Evolutionary conservation across 176 grass and related monocot genomes (phyloP).

Genomic region (Carex pumila): DNA sequence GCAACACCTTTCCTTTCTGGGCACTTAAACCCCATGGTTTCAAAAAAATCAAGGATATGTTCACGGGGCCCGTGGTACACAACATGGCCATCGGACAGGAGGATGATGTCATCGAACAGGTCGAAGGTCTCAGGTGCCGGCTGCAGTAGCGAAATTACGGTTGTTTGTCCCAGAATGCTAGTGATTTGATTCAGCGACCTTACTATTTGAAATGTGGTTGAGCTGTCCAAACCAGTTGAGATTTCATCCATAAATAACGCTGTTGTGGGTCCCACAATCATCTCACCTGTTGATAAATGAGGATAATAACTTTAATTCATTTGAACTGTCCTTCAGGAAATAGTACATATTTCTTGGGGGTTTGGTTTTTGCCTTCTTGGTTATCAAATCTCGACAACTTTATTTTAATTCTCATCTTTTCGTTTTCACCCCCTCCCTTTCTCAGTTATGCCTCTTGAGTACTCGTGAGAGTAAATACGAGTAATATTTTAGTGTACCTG

Average conservation of each 20-base stretch:
- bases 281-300: conserved; percentile 42
- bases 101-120: conserved; percentile 55
- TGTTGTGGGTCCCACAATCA: conserved; percentile 48
- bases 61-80: conserved; percentile 61
- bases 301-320: too few relatives aligned
- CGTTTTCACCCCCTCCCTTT: too few relatives aligned
- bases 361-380: too few relatives aligned
- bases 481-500: too few relatives aligned
- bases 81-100: conserved; percentile 51
- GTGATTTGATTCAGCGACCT: conserved; percentile 47
- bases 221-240: conserved; percentile 62
- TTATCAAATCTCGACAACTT: too few relatives aligned
- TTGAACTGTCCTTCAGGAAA: too few relatives aligned
- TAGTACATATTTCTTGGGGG: too few relatives aligned
- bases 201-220: conserved; percentile 59
- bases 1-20: conserved; percentile 50
- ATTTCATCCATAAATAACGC: conserved; percentile 73
- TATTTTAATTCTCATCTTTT: too few relatives aligned
- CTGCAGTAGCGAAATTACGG: conserved; percentile 50
- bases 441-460: too few relatives aligned
- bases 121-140: conserved; percentile 57
- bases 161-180: conserved; percentile 41
- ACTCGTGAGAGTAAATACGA: too few relatives aligned
- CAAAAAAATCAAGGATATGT: conserved; percentile 58
- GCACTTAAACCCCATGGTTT: conserved; percentile 52